A percentile compares a stretch with the other conserved stretches of the same genome.
Conservation (phyloP, 2,329 filamentous ascomycete species). For the Cladosporium sp. region DNA sequence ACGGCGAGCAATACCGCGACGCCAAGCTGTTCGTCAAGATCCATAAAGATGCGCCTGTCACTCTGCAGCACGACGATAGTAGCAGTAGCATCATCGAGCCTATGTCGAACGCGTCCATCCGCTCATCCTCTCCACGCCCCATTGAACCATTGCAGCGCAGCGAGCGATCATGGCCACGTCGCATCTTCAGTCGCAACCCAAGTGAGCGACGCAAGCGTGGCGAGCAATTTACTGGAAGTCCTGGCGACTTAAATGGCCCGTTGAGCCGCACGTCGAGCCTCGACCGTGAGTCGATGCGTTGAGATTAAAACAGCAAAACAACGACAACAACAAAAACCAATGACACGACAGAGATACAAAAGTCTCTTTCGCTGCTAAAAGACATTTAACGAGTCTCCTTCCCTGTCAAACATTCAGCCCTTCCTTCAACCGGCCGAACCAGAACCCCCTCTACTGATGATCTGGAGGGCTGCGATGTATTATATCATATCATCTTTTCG, state of each 20-base stretch:
- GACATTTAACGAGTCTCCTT: too few species aligned
- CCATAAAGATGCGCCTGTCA: constrained; percentile 50
- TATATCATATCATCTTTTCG: constrained; percentile 3
- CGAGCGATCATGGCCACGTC: constrained; percentile 37
- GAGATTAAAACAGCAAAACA: constrained; percentile 6
- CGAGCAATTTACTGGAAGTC: constrained; percentile 16
- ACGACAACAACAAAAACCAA: neutral
- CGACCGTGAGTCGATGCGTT: constrained; percentile 27
- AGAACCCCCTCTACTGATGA: neutral
- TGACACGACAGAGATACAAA: neutral
- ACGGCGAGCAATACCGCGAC: constrained; percentile 90
- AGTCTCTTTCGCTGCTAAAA: constrained; percentile 6
- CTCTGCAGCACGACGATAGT: constrained; percentile 27
- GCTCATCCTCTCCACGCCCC: constrained; percentile 26
- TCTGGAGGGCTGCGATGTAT: neutral
- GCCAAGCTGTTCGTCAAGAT: constrained; percentile 92
- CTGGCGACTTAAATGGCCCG: constrained; percentile 19
- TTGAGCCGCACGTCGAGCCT: constrained; percentile 33
- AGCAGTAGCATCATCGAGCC: constrained; percentile 24
- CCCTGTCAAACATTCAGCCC: too few species aligned
- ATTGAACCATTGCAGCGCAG: constrained; percentile 22
- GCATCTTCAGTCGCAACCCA: constrained; percentile 41
- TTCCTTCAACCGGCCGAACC: neutral
- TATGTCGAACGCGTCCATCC: neutral
- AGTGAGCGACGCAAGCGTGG: constrained; percentile 38